Percentiles rank a stretch among this genome's conserved stretches.
These are phyloP conservation scores for Globisporangium cylindrosporum DNA, from an alignment of 352 stramenopile genomes.

Conservation along the genomic window DNA sequence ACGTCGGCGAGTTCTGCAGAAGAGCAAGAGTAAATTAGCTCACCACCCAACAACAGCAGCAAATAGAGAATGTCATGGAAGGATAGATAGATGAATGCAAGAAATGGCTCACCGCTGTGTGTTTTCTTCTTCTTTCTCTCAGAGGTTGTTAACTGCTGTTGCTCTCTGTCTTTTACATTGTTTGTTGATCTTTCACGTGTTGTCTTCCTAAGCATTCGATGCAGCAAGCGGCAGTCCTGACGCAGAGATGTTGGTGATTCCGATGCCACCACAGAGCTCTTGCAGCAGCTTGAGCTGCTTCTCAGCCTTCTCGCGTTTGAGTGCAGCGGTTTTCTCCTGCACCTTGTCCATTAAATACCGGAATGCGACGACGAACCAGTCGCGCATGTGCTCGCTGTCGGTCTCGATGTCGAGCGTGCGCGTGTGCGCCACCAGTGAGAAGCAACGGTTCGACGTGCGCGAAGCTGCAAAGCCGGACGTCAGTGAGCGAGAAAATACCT, in stretches of 20 bases:
- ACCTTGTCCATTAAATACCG: slow-evolving; percentile 84
- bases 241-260: slow-evolving; percentile 6
- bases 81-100: neutral
- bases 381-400: slow-evolving; percentile 61
- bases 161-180: neutral
- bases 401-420: slow-evolving; percentile 80
- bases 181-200: neutral
- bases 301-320: slow-evolving; percentile 76
- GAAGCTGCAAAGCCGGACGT: slow-evolving; percentile 27
- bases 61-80: neutral
- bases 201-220: slow-evolving; percentile 4
- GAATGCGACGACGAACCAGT: slow-evolving; percentile 88
- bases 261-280: slow-evolving; percentile 50
- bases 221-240: neutral
- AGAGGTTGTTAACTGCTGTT: neutral
- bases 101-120: neutral
- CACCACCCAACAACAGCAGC: neutral
- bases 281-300: slow-evolving; percentile 75
- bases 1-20: slow-evolving; percentile 10
- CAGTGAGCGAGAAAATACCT: slow-evolving; percentile 58
- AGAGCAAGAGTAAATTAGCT: neutral
- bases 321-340: slow-evolving; percentile 72
- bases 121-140: neutral
- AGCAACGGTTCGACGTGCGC: slow-evolving; percentile 40
- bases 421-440: slow-evolving; percentile 63